Conservation (phyloP, 495 filamentous ascomycete genomes). For the Hyaloscypha hepaticicola region DNA sequence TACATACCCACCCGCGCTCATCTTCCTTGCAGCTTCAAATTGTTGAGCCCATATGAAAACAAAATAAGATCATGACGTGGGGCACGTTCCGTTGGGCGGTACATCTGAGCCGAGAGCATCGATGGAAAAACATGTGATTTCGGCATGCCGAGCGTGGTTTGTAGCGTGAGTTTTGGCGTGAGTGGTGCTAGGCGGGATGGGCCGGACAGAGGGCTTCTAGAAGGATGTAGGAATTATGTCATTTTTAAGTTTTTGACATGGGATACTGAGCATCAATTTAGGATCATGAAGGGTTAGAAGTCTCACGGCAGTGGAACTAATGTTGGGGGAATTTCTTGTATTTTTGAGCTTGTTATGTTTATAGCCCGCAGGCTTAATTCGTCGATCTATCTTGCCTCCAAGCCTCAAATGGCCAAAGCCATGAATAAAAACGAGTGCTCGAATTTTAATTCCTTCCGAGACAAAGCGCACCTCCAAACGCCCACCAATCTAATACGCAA, state of each 20-base stretch:
- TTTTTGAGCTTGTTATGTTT: neutral
- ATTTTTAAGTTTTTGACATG: too few species aligned
- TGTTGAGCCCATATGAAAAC: neutral
- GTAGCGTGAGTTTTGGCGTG: neutral
- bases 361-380: neutral
- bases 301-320: neutral
- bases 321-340: neutral
- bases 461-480: constrained; percentile 12
- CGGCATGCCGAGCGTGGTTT: neutral
- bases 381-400: neutral
- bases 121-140: constrained; percentile 7
- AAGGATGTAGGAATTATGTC: neutral
- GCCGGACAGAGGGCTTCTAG: neutral
- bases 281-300: neutral
- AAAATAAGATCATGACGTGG: constrained; percentile 5
- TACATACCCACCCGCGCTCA: neutral
- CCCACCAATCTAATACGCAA: constrained; percentile 21
- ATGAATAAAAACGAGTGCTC: neutral
- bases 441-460: neutral
- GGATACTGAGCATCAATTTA: too few species aligned
- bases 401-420: constrained; percentile 1
- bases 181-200: neutral
- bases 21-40: neutral
- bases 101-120: neutral
- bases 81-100: constrained; percentile 5